Conservation (phyloP, 192 early-diverging fungal genomes). For the Coemansia sp. region DNA sequence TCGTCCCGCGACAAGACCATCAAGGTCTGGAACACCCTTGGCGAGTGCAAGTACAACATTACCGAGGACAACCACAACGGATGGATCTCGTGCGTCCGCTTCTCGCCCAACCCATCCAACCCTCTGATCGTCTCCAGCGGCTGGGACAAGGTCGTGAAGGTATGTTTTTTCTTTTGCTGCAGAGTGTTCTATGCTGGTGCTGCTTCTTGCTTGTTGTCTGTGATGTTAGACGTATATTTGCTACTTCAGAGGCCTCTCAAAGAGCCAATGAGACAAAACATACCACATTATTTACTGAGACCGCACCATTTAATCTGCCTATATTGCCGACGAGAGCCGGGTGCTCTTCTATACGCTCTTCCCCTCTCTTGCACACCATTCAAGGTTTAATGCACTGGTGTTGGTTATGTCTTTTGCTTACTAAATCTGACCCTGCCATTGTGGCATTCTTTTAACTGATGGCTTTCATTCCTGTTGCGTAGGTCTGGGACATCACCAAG, state of each 20-base stretch:
- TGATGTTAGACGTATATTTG: constrained; percentile 65
- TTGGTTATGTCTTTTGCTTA: not conserved
- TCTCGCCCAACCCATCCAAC: constrained; percentile 98
- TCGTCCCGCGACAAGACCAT: constrained; percentile 98
- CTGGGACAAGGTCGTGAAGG: constrained; percentile 99
- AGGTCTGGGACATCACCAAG: constrained; percentile 99
- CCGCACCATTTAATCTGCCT: not conserved
- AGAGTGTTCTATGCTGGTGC: not conserved
- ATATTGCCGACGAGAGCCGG: not conserved
- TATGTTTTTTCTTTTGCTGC: constrained; percentile 42
- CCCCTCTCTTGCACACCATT: no score
- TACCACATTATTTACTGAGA: constrained; percentile 51
- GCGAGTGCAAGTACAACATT: constrained; percentile 99
- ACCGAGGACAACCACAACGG: constrained; percentile 95
- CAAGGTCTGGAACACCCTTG: constrained; percentile 99
- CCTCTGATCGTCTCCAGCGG: constrained; percentile 96
- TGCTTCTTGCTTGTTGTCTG: constrained; percentile 11
- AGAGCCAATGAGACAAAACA: constrained; percentile 64
- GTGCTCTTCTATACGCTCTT: not conserved
- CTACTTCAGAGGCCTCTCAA: constrained; percentile 67
- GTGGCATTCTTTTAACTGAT: not conserved
- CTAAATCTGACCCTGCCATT: not conserved
- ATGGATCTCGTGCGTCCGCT: constrained; percentile 99
- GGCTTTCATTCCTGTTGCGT: not conserved
- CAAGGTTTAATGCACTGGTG: no score